Conservation (phyloP, 805 yeast species). For the Candida chilensis region DNA sequence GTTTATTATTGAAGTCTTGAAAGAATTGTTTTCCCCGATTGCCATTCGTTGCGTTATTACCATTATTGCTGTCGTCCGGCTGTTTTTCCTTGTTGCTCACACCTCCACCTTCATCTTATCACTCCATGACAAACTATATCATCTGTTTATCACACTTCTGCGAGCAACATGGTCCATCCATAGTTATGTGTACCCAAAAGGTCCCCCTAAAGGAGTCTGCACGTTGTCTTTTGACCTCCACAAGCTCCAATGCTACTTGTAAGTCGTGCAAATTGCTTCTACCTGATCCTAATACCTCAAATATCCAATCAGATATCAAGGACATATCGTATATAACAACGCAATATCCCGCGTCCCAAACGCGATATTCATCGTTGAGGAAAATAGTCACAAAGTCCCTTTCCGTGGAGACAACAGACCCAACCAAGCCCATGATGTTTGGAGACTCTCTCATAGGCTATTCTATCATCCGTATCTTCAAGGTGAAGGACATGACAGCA, state of each 20-base stretch:
- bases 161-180: constrained; percentile 69
- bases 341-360: constrained; percentile 44
- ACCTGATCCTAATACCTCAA: constrained; percentile 20
- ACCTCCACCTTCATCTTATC: too few species aligned
- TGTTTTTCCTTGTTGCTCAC: too few species aligned
- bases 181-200: constrained; percentile 53
- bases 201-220: constrained; percentile 10
- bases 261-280: constrained; percentile 49
- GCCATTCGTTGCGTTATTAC: too few species aligned
- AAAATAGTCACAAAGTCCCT: constrained; percentile 55
- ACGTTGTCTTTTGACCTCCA: constrained; percentile 23
- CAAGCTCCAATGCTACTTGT: constrained; percentile 42
- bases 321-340: constrained; percentile 35
- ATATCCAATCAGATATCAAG: constrained; percentile 9
- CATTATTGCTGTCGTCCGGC: too few species aligned
- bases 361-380: constrained; percentile 42
- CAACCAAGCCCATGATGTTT: constrained; percentile 49
- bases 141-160: constrained; percentile 66
- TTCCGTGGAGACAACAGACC: constrained; percentile 61
- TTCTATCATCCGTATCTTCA: constrained; percentile 51
- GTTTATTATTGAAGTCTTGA: too few species aligned
- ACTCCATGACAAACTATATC: constrained; percentile 31
- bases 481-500: constrained; percentile 54
- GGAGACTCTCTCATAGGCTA: constrained; percentile 57
- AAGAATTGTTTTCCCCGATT: too few species aligned